Percentiles rank a stretch among this genome's conserved stretches.
phyloP scores from a whole-genome alignment of 257 asterid genomes.

The Ballota nigra region DNA sequence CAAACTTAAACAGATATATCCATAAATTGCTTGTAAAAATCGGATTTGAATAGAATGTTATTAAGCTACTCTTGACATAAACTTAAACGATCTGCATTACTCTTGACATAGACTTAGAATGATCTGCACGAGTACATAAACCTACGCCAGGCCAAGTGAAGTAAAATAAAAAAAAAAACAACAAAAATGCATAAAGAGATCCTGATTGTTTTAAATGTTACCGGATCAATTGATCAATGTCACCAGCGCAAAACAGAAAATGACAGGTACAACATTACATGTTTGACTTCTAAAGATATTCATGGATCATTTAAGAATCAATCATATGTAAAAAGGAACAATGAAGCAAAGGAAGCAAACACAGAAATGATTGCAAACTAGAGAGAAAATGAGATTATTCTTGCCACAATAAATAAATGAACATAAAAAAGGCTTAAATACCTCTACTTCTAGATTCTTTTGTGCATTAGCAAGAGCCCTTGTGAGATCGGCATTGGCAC shows the following conservation, averaged over 20 bases:
- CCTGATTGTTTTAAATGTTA: background rate
- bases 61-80: background rate
- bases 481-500: conserved; percentile 83
- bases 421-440: conserved; percentile 29
- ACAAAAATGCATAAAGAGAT: conserved; percentile 10
- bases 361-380: conserved; percentile 8
- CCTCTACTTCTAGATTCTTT: conserved; percentile 85
- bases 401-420: conserved; percentile 10
- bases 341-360: background rate
- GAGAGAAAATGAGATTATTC: conserved; percentile 3
- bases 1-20: conserved; percentile 1
- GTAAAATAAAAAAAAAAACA: background rate
- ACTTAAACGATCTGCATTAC: conserved; percentile 6
- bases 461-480: conserved; percentile 78
- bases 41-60: background rate
- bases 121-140: conserved; percentile 12
- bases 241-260: background rate
- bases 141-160: background rate
- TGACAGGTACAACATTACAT: conserved; percentile 16
- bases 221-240: conserved; percentile 9
- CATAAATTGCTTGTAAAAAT: background rate
- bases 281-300: conserved; percentile 16
- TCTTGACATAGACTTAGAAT: background rate
- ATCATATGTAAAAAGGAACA: background rate
- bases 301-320: conserved; percentile 16